Evolutionary conservation across 306 rosid genomes (phyloP).

Genomic region (Abrus pulchellus): DNA sequence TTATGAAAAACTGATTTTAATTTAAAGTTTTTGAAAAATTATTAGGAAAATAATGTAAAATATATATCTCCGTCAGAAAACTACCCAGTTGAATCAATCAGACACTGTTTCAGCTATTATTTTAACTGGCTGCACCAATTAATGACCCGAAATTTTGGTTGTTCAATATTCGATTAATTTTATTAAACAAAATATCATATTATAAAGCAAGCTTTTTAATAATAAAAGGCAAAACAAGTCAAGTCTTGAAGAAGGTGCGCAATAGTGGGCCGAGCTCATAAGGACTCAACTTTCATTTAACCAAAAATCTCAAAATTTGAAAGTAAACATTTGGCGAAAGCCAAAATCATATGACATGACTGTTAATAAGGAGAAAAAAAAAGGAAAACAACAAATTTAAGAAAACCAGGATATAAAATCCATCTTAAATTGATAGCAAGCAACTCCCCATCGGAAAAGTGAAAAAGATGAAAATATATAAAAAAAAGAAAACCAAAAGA

Average conservation of each 20-base stretch:
- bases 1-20: too few relatives aligned
- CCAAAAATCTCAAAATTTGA: slow-evolving; percentile 10
- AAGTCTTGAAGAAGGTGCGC: not conserved
- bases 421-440: slow-evolving; percentile 50
- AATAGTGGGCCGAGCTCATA: not conserved
- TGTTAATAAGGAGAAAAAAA: not conserved
- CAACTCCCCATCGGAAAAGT: slow-evolving; percentile 34
- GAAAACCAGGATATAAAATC: slow-evolving; percentile 34
- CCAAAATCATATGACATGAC: slow-evolving; percentile 21
- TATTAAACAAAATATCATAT: not conserved
- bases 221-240: not conserved
- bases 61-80: not conserved
- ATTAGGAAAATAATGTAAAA: not conserved
- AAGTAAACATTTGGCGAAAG: slow-evolving; percentile 14
- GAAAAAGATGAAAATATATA: slow-evolving; percentile 3
- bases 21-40: not conserved
- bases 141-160: not conserved
- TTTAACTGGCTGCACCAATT: not conserved
- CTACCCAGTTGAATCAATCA: not conserved
- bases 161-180: not conserved
- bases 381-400: not conserved
- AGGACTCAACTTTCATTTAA: not conserved
- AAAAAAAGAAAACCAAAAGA: slow-evolving; percentile 28
- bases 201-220: not conserved
- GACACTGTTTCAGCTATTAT: not conserved